phyloP scores from a whole-genome alignment of 2,329 filamentous ascomycete genomes.

The Diaporthe vexans region DNA sequence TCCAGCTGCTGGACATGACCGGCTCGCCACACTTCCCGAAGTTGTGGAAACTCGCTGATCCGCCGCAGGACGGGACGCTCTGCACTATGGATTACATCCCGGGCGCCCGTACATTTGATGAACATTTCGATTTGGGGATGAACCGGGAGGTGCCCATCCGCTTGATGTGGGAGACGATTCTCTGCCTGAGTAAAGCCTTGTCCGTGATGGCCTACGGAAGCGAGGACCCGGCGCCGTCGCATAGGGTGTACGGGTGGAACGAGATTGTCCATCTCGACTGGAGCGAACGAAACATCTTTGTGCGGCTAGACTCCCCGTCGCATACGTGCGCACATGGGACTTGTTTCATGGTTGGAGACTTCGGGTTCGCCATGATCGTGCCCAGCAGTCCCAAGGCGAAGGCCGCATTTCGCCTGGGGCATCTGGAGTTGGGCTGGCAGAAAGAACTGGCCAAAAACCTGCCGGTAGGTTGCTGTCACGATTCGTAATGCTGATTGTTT shows the following conservation, averaged over 20 bases:
- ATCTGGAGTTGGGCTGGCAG: constrained; percentile 1
- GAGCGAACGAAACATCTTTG: neutral
- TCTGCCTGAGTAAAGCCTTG: constrained; percentile 18
- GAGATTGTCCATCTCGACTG: constrained; percentile 20
- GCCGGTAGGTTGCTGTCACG: neutral
- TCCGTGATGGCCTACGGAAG: neutral
- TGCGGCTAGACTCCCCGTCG: neutral
- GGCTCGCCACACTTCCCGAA: neutral
- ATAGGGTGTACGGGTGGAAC: constrained; percentile 17
- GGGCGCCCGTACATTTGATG: neutral
- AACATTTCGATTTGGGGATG: neutral
- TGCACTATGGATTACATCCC: constrained; percentile 17
- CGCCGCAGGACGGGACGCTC: constrained; percentile 9
- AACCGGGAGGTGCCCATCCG: neutral
- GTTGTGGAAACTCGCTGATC: constrained; percentile 10
- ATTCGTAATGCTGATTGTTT: neutral
- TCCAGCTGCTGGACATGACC: constrained; percentile 13
- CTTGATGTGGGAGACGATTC: constrained; percentile 13
- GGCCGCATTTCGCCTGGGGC: neutral
- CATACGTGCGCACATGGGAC: constrained; percentile 8
- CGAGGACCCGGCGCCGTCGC: constrained; percentile 17
- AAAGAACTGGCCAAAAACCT: neutral
- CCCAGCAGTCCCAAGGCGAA: neutral
- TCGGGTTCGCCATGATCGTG: neutral
- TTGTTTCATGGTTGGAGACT: constrained; percentile 22